Evolutionary conservation across 2,329 filamentous ascomycete species (phyloP), one percentile per base, ranked within the genome.

Genomic region (Sphaerulina populicola): DNA sequence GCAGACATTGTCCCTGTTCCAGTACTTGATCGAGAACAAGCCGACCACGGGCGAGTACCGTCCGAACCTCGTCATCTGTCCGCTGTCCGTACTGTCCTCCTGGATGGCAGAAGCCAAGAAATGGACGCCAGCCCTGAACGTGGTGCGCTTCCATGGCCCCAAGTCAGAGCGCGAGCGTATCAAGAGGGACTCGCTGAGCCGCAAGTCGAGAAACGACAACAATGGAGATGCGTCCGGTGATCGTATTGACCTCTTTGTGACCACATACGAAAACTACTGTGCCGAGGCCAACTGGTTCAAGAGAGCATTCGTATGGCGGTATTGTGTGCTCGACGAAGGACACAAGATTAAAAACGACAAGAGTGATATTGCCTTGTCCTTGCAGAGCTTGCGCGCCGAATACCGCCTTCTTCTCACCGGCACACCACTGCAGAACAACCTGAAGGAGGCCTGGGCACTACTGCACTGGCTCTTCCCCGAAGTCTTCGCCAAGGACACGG

Each of bases 351-450:
- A 77, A 56, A 77, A 77, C 44, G 72, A 72, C 33, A 62, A 66
- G 5, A 71, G 72, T 0, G 67, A 72, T 15, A 64, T 77, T 10
- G 69, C 75, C 0, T 62, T 64, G 4, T 62, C 71, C 2, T 58
- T 78, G 3, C 70, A 72, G 33, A 66, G 63, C 12, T 58, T 78
- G 29, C 67, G 67, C 14, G 69, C 75, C 0, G 74, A 77, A 43
- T 73, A 71, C 51, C 73, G 75, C 6, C 62, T 78, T 7, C 71
- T 78, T 0, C 60, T 79, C 3, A 78, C 75, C 0, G 76, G 72
- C 2, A 82, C 79, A 0, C 79, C 78, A 0, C 67, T 81, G 0
- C 79, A 81, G 53, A 82, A 81, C 53, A 77, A 82, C 48, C 64
- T 82, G 0, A 65, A 68, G 1, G 78, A 81, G 59, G 68, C 80